phyloP scores from a whole-genome alignment of 208 protist species.

The Trypanosoma lewisi region DNA sequence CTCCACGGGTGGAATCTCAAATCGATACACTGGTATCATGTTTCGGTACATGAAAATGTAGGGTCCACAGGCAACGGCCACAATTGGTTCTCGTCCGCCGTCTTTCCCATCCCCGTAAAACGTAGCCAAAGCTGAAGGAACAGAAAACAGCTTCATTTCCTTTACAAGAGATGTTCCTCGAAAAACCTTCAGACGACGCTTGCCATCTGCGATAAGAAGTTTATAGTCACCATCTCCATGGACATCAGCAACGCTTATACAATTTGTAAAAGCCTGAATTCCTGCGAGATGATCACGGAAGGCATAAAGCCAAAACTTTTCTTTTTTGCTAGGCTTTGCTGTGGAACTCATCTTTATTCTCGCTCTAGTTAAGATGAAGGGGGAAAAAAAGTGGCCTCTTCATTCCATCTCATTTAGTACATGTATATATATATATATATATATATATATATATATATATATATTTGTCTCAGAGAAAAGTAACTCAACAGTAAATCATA shows the following conservation, averaged over 20 bases:
- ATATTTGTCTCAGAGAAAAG: too few relatives aligned
- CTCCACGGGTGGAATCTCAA: constrained; percentile 64
- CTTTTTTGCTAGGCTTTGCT: constrained; percentile 2
- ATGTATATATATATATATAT: too few relatives aligned
- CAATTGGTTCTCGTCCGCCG: constrained; percentile 46
- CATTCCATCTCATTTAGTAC: too few relatives aligned
- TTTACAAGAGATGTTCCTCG: constrained; percentile 71
- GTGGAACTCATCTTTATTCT: constrained; percentile 17
- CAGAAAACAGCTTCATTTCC: constrained; percentile 80
- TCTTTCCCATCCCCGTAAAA: constrained; percentile 77
- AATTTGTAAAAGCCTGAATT: constrained; percentile 68
- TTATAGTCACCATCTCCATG: constrained; percentile 93
- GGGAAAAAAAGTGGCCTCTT: too few relatives aligned
- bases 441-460: too few relatives aligned
- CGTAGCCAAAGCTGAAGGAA: constrained; percentile 78
- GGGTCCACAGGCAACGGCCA: constrained; percentile 87
- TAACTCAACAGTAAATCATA: too few relatives aligned
- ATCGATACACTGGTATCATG: constrained; percentile 92
- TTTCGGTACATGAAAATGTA: constrained; percentile 92
- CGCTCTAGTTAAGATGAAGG: too few relatives aligned
- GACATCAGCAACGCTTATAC: constrained; percentile 83
- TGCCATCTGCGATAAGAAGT: constrained; percentile 86
- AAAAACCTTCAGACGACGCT: constrained; percentile 82
- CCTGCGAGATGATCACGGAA: constrained; percentile 89
- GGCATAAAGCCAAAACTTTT: constrained; percentile 91